Evolutionary conservation across 2,329 filamentous ascomycete species (phyloP).

Genomic region (Trichoderma sp.): DNA sequence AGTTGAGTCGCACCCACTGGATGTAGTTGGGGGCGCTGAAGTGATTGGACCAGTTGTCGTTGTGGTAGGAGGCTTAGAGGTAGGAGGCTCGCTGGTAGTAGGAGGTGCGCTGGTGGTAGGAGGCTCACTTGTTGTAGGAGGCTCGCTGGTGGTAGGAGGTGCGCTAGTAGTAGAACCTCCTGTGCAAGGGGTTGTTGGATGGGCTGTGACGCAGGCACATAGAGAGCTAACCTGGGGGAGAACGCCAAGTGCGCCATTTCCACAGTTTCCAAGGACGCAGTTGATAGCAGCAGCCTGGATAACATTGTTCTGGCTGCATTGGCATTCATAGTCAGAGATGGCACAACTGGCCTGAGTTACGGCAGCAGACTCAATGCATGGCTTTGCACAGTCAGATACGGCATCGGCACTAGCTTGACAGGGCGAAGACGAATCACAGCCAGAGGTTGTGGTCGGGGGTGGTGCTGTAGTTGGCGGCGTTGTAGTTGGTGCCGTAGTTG

Average conservation of each 20-base stretch:
- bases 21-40: not conserved
- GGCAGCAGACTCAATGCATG: conserved; percentile 31
- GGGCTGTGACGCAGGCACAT: conserved; percentile 32
- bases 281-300: conserved; percentile 30
- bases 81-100: not conserved
- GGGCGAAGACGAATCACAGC: conserved; percentile 7
- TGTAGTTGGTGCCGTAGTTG: conserved; percentile 6
- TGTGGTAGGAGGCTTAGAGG: not conserved
- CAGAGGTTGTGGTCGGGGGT: not conserved
- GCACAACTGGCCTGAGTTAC: conserved; percentile 28
- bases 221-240: conserved; percentile 31
- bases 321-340: conserved; percentile 30
- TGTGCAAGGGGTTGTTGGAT: conserved; percentile 32
- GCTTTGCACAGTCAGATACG: conserved; percentile 29
- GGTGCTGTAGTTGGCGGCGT: not conserved
- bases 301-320: conserved; percentile 27
- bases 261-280: conserved; percentile 33
- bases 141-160: not conserved
- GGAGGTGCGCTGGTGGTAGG: not conserved
- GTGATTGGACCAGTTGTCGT: conserved; percentile 9
- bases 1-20: not conserved
- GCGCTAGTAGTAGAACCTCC: not conserved
- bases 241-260: conserved; percentile 24
- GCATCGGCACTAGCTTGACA: conserved; percentile 28
- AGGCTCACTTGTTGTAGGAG: not conserved